Evolutionary conservation across 768 basidiomycete genomes (phyloP).

Genomic region (Tylopilus subfusipes): DNA sequence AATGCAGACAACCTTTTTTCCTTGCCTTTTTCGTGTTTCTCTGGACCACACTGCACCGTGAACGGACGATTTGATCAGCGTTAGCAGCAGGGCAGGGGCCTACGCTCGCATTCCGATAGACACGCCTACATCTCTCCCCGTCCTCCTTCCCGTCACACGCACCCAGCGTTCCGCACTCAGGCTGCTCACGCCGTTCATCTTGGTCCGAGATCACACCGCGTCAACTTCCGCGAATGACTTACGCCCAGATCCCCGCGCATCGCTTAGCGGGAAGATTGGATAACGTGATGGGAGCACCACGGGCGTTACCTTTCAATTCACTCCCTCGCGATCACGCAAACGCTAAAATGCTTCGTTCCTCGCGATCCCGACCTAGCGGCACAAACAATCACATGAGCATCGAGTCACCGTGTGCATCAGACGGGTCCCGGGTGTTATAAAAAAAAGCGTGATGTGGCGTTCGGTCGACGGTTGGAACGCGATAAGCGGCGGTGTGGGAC

Average conservation of each 20-base stretch:
- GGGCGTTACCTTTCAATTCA: not conserved
- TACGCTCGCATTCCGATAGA: not conserved
- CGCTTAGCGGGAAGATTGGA: constrained; percentile 8
- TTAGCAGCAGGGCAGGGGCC: not conserved
- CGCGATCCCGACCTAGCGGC: constrained; percentile 6
- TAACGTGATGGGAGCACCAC: constrained; percentile 3
- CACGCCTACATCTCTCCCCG: not conserved
- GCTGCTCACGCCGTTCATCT: not conserved
- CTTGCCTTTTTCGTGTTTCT: not conserved
- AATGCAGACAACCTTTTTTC: not conserved
- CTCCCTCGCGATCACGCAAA: not conserved
- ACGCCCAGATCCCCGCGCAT: constrained; percentile 19
- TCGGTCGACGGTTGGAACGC: not conserved
- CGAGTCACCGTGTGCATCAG: not conserved
- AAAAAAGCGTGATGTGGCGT: constrained; percentile 5
- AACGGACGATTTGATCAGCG: not conserved
- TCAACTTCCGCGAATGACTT: constrained; percentile 7
- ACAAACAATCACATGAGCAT: not conserved
- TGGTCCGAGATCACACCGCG: not conserved
- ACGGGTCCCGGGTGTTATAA: not conserved
- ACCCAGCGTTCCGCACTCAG: not conserved
- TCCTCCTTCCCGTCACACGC: not conserved
- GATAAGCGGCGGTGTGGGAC: constrained; percentile 3
- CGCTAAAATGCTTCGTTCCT: not conserved
- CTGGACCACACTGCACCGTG: too few species aligned